These are phyloP conservation scores for Passiflora organensis DNA, from an alignment of 345 rosid species.

Conservation along the genomic window DNA sequence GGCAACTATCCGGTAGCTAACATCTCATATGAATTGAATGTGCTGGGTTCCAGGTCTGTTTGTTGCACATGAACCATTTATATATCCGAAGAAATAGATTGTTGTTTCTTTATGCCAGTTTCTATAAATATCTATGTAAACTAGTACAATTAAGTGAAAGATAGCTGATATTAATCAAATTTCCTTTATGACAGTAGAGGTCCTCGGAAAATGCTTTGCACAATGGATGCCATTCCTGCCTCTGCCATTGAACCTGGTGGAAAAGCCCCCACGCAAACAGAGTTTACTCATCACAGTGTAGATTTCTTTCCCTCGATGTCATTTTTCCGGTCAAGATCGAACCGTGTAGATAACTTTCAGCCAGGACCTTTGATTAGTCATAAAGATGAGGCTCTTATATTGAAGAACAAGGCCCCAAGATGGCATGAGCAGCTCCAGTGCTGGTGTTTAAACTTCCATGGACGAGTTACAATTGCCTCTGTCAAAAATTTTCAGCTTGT, in stretches of 20 bases:
- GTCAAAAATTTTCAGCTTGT: slow-evolving; percentile 32
- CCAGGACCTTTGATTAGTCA: slow-evolving; percentile 17
- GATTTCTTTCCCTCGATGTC: slow-evolving; percentile 19
- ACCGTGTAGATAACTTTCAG: slow-evolving; percentile 5
- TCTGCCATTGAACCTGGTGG: slow-evolving; percentile 27
- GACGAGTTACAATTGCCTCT: slow-evolving; percentile 32
- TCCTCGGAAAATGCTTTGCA: slow-evolving; percentile 33
- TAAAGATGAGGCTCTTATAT: slow-evolving; percentile 19
- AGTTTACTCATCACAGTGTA: slow-evolving; percentile 18
- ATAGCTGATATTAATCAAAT: background rate
- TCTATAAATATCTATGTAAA: too few species aligned
- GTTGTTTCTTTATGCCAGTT: background rate
- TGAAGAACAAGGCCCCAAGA: slow-evolving; percentile 28
- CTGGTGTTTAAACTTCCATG: slow-evolving; percentile 31
- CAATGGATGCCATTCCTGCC: slow-evolving; percentile 31
- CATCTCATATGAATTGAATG: slow-evolving; percentile 31
- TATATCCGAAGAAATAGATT: background rate
- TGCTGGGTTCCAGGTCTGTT: slow-evolving; percentile 28
- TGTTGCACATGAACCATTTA: background rate
- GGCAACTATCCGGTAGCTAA: slow-evolving; percentile 27
- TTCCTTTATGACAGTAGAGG: slow-evolving; percentile 13
- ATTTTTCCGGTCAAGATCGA: slow-evolving; percentile 27
- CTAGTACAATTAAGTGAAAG: too few species aligned
- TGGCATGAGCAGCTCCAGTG: slow-evolving; percentile 35
- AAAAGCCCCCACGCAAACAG: slow-evolving; percentile 22